phyloP scores from a whole-genome alignment of 2,329 filamentous ascomycete genomes.

The Pseudogymnoascus sp. region DNA sequence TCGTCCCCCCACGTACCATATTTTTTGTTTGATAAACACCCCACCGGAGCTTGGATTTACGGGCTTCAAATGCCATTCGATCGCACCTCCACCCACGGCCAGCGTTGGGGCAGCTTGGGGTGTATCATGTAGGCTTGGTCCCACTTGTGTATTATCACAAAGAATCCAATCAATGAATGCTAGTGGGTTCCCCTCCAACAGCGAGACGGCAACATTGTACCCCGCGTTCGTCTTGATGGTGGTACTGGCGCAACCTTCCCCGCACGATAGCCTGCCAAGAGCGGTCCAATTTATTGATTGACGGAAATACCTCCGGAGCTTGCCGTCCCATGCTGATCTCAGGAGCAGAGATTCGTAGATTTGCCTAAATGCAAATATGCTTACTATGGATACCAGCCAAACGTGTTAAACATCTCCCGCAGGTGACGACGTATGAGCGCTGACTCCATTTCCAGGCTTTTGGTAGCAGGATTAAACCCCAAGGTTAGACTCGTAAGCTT shows the following conservation, averaged over 20 bases:
- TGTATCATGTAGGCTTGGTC: neutral
- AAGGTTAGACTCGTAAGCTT: too few relatives aligned
- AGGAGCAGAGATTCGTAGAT: neutral
- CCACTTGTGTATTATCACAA: neutral
- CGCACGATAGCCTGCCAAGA: neutral
- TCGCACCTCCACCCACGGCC: neutral
- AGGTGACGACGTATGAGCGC: too few relatives aligned
- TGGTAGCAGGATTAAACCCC: too few relatives aligned
- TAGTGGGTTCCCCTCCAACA: neutral
- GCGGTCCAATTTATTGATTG: neutral
- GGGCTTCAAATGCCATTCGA: neutral
- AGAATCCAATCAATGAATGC: neutral
- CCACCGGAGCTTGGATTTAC: neutral
- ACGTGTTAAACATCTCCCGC: too few relatives aligned
- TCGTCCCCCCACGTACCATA: neutral
- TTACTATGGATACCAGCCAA: neutral
- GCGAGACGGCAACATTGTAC: neutral
- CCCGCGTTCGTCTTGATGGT: neutral
- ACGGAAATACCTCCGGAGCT: neutral
- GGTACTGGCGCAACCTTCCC: neutral
- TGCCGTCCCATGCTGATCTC: neutral
- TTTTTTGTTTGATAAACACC: neutral
- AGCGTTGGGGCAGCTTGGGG: neutral
- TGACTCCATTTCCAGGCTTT: too few relatives aligned
- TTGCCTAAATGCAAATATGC: neutral